phyloP scores from a whole-genome alignment of 1,284 basidiomycete genomes.

The Microbotryum saponariae region DNA sequence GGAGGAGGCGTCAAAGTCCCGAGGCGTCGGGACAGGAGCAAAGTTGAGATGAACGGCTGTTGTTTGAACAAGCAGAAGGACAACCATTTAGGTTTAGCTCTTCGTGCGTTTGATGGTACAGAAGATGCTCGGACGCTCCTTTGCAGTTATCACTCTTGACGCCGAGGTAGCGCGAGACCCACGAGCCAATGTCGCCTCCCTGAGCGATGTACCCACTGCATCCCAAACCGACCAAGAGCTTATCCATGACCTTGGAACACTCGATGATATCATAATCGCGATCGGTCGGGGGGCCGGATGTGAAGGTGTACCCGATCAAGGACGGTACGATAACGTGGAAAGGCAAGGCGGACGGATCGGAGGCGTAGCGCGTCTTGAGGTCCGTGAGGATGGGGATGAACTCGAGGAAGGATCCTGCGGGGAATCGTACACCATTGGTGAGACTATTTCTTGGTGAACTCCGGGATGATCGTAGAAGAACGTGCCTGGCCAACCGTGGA shows the following conservation, averaged over 20 bases:
- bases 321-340: constrained; percentile 38
- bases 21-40: constrained; percentile 5
- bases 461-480: constrained; percentile 17
- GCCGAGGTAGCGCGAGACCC: constrained; percentile 32
- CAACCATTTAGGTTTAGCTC: no score
- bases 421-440: not conserved
- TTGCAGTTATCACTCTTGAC: constrained; percentile 33
- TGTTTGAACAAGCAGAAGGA: no score
- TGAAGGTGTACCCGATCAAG: constrained; percentile 40
- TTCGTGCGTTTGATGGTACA: no score
- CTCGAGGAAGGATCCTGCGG: constrained; percentile 24
- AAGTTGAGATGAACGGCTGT: constrained; percentile 38
- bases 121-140: constrained; percentile 28
- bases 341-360: not conserved
- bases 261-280: constrained; percentile 34
- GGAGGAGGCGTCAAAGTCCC: constrained; percentile 29
- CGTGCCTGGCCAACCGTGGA: constrained; percentile 43
- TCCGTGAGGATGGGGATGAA: not conserved
- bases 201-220: constrained; percentile 40
- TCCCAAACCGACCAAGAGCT: constrained; percentile 41
- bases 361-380: constrained; percentile 1
- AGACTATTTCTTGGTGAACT: not conserved
- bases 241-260: constrained; percentile 36
- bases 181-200: constrained; percentile 41
- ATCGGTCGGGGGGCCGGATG: constrained; percentile 37